These are phyloP conservation scores for Spongispora temasekensis DNA, from an alignment of 1,284 basidiomycete genomes.

Conservation along the genomic window DNA sequence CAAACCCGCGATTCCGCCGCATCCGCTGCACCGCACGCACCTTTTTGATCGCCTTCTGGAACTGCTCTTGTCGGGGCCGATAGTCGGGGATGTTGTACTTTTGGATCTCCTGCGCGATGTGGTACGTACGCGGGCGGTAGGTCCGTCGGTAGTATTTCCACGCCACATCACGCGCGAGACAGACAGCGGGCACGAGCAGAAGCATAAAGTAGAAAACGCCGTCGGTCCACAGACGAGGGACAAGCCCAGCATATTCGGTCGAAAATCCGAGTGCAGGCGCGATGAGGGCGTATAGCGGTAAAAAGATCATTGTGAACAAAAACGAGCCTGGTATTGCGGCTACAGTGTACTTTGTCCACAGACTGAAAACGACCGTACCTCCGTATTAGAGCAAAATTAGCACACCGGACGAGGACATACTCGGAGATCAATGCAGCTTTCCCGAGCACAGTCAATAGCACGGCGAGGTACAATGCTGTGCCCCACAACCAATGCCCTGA, in stretches of 20 bases:
- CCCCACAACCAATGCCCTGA: slow-evolving; percentile 99
- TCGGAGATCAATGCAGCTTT: slow-evolving; percentile 98
- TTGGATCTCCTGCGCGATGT: slow-evolving; percentile 96
- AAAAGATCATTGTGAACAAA: slow-evolving; percentile 89
- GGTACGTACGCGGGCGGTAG: slow-evolving; percentile 89
- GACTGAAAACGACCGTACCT: too few relatives aligned
- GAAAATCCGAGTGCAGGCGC: slow-evolving; percentile 90
- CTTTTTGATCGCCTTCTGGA: slow-evolving; percentile 98
- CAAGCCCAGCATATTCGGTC: slow-evolving; percentile 86
- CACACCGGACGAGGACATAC: too few relatives aligned
- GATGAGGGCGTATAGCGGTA: slow-evolving; percentile 88
- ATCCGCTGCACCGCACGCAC: slow-evolving; percentile 94
- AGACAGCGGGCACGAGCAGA: slow-evolving; percentile 85
- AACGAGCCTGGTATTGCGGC: slow-evolving; percentile 97
- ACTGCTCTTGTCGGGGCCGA: slow-evolving; percentile 96
- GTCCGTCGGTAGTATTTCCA: slow-evolving; percentile 98
- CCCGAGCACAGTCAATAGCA: slow-evolving; percentile 92
- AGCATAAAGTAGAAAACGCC: slow-evolving; percentile 90
- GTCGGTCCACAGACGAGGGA: slow-evolving; percentile 86
- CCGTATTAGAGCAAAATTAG: too few relatives aligned
- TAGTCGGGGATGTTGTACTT: slow-evolving; percentile 99
- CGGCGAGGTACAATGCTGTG: slow-evolving; percentile 89
- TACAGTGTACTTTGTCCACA: slow-evolving; percentile 99
- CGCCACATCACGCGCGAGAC: slow-evolving; percentile 87
- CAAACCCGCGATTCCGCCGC: slow-evolving; percentile 92